Evolutionary conservation across 257 asterid species (phyloP).

Genomic region (Catharanthus roseus): DNA sequence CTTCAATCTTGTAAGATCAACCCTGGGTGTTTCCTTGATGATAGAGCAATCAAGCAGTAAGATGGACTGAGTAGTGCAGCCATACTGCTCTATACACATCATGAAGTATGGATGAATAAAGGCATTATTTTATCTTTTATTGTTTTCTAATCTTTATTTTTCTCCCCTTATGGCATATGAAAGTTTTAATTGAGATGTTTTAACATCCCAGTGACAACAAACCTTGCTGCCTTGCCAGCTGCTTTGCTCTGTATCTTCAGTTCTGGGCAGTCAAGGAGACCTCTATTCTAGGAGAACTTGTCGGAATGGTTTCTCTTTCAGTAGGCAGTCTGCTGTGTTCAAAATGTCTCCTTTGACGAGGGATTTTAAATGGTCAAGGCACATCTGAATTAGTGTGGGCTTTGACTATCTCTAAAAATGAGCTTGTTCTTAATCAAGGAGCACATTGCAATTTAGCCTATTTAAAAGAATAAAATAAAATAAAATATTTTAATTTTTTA

Average conservation of each 20-base stretch:
- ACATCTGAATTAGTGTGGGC: neutral
- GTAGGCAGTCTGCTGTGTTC: neutral
- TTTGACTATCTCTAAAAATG: neutral
- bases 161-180: neutral
- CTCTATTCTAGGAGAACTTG: neutral
- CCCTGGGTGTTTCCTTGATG: neutral
- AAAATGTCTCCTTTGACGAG: neutral
- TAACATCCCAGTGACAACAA: neutral
- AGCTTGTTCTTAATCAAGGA: neutral
- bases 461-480: neutral
- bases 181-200: neutral
- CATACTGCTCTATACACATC: neutral
- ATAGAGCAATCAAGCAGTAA: neutral
- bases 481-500: neutral
- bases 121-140: neutral
- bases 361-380: neutral
- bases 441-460: neutral
- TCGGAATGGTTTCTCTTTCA: neutral
- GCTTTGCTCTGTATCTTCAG: neutral
- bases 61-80: neutral
- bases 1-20: neutral
- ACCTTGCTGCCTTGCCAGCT: neutral
- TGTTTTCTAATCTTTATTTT: too few relatives aligned
- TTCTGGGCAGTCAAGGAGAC: neutral
- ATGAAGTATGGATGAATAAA: neutral